Percentiles rank a stretch among this genome's conserved stretches.
Conservation (phyloP, 2,329 filamentous ascomycete species). For the Sarocladium oryzae region DNA sequence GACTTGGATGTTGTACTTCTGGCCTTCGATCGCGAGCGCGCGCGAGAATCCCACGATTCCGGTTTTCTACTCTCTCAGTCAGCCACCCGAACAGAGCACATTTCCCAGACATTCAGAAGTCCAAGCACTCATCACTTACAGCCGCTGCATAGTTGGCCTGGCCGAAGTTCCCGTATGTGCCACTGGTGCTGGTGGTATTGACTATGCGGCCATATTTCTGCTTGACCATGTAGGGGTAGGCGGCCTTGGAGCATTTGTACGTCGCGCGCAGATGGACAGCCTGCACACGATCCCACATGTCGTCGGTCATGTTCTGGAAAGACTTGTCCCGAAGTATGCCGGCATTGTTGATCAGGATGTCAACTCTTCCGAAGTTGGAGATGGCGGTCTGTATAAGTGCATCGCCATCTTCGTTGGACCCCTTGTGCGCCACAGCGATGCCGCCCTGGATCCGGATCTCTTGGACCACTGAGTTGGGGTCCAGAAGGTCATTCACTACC, state of each 20-base stretch:
- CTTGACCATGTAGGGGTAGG: conserved; percentile 96
- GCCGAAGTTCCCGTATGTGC: conserved; percentile 98
- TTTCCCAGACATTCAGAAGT: too few relatives aligned
- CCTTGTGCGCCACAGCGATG: conserved; percentile 87
- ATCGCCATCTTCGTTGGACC: conserved; percentile 88
- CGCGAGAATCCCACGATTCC: conserved; percentile 95
- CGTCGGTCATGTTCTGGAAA: conserved; percentile 95
- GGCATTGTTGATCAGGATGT: conserved; percentile 96
- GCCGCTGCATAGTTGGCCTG: conserved; percentile 96
- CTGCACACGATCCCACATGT: conserved; percentile 84
- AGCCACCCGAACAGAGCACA: too few relatives aligned
- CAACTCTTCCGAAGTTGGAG: conserved; percentile 86
- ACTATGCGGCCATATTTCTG: conserved; percentile 97
- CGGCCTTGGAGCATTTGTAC: conserved; percentile 94
- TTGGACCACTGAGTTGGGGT: conserved; percentile 83
- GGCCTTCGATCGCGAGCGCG: conserved; percentile 84
- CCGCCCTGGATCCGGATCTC: conserved; percentile 90
- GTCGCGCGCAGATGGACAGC: conserved; percentile 90
- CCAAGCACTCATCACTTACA: conserved; percentile 53
- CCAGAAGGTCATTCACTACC: conserved; percentile 91
- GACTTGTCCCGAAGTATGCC: conserved; percentile 97
- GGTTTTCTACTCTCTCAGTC: conserved; percentile 56
- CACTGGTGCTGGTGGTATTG: conserved; percentile 94
- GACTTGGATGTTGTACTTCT: conserved; percentile 96
- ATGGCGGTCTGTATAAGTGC: conserved; percentile 87